These are phyloP conservation scores for Metarhizium rileyi DNA, from an alignment of 2,329 filamentous ascomycete genomes.

Conservation along the genomic window DNA sequence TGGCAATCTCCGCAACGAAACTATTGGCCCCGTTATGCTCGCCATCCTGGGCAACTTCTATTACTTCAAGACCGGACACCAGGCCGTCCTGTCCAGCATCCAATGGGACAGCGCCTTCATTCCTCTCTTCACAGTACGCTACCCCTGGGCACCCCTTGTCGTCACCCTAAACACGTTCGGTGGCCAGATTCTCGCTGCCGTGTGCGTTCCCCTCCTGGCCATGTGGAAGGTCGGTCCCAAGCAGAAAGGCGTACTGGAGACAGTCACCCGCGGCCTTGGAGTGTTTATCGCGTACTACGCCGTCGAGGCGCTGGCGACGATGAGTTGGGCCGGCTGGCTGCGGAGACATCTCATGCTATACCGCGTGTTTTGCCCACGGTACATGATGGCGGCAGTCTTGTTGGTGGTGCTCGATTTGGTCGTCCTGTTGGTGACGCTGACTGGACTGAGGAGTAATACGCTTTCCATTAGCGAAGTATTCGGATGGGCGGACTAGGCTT, in stretches of 20 bases:
- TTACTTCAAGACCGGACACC: slow-evolving; percentile 97
- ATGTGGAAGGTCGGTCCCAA: slow-evolving; percentile 85
- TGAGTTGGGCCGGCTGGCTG: slow-evolving; percentile 81
- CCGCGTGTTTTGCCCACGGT: slow-evolving; percentile 83
- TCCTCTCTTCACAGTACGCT: slow-evolving; percentile 68
- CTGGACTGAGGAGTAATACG: slow-evolving; percentile 66
- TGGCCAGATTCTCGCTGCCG: slow-evolving; percentile 73
- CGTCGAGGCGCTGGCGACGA: slow-evolving; percentile 73
- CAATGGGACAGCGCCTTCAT: slow-evolving; percentile 97
- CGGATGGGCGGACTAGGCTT: slow-evolving; percentile 54
- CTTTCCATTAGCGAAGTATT: slow-evolving; percentile 79
- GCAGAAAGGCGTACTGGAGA: slow-evolving; percentile 57
- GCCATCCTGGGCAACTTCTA: slow-evolving; percentile 87
- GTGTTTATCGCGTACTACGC: slow-evolving; percentile 77
- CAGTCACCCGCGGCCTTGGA: slow-evolving; percentile 59
- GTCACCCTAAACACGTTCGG: slow-evolving; percentile 82
- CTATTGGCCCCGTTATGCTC: slow-evolving; percentile 76
- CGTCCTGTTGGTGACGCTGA: slow-evolving; percentile 58
- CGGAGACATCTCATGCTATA: slow-evolving; percentile 94
- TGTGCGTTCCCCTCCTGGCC: slow-evolving; percentile 69
- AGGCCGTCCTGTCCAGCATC: slow-evolving; percentile 76
- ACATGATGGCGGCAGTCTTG: slow-evolving; percentile 68
- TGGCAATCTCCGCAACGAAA: slow-evolving; percentile 49
- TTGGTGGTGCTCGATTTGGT: slow-evolving; percentile 71
- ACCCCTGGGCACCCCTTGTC: slow-evolving; percentile 81